phyloP scores from a whole-genome alignment of 2,329 filamentous ascomycete species.

The Hysterium pulicare region DNA sequence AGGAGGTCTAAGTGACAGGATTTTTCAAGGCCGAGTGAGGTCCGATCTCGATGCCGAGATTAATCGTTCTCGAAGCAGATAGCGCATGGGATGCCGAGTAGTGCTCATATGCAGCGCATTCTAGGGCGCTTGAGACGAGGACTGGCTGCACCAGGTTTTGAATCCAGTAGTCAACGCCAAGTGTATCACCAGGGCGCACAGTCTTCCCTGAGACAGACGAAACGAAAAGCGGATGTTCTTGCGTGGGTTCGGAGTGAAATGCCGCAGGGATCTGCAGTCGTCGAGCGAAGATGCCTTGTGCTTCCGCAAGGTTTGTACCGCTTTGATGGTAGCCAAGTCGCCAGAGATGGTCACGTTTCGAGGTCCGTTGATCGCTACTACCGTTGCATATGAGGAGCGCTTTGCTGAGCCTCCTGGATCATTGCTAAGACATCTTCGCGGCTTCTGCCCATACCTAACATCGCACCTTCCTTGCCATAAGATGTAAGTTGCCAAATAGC shows the following conservation, averaged over 20 bases:
- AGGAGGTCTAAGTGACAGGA: neutral
- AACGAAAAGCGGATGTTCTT: neutral
- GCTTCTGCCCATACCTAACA: slow-evolving; percentile 26
- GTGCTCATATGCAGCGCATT: too few relatives aligned
- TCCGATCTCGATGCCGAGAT: neutral
- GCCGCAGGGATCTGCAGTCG: slow-evolving; percentile 39
- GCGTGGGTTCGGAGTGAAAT: slow-evolving; percentile 43
- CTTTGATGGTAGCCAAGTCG: slow-evolving; percentile 32
- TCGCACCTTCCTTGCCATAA: slow-evolving; percentile 14
- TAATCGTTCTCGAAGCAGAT: neutral
- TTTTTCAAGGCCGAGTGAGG: neutral
- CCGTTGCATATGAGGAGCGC: slow-evolving; percentile 7
- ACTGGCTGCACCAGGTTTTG: slow-evolving; percentile 38
- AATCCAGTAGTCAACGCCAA: slow-evolving; percentile 32
- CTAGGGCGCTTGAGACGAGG: slow-evolving; percentile 31
- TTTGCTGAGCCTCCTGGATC: too few relatives aligned
- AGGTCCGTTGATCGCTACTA: slow-evolving; percentile 29
- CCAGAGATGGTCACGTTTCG: slow-evolving; percentile 41
- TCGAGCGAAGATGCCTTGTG: slow-evolving; percentile 34
- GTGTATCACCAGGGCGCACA: neutral
- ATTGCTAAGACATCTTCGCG: slow-evolving; percentile 9
- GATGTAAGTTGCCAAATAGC: neutral
- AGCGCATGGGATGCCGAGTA: too few relatives aligned
- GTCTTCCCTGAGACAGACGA: neutral
- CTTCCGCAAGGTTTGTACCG: slow-evolving; percentile 26